Evolutionary conservation across 257 asterid genomes (phyloP), one percentile per base, ranked within the genome.

Genomic region (Ophiorrhiza pumila): DNA sequence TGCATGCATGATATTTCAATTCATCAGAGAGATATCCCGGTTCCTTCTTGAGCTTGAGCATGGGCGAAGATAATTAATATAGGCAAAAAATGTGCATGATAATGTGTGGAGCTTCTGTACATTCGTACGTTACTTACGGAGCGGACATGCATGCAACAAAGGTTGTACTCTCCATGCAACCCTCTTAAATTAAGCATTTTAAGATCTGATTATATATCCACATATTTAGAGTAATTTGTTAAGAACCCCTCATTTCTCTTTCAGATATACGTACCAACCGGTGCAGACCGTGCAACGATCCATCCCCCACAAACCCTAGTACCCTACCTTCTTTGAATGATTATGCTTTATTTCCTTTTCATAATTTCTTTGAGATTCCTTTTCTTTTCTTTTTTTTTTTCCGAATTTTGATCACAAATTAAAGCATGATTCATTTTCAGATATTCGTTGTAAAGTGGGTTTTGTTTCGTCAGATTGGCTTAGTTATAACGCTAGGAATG

Each of bases 281-380:
- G n/a, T n/a, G n/a, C n/a, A n/a, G n/a, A n/a, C 10, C 7, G 41
- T 34, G 17, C 65, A 14, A 31, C 20, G 1, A 43, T 65, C 69
- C 10, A 62, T 64, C 58, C 31, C 45, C 15, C 29, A 20, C 15
- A 6, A 14, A 29, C n/a, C n/a, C n/a, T n/a, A n/a, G n/a, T n/a
- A n/a, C 64, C 32, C 31, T 29, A 31, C 62, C 58, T 39, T 25
- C 37, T 42, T 23, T n/a, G 4, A 59, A 9, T 47, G 29, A 14
- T 4, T 42, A 0, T 71, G 22, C 68, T 71, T 71, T 47, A 43
- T 71, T 29, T 59, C 76, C 27, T 17, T 71, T 71, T 69, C 74
- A 53, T 52, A n/a, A n/a, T 69, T 41, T 31, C 37, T 69, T 55
- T 69, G 39, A 32, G 63, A 52, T 56, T 69, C 49, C 49, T 20